Base-by-base conservation (phyloP, 2,329 filamentous ascomycete species). In the Aspergillus costaricaensis region DNA sequence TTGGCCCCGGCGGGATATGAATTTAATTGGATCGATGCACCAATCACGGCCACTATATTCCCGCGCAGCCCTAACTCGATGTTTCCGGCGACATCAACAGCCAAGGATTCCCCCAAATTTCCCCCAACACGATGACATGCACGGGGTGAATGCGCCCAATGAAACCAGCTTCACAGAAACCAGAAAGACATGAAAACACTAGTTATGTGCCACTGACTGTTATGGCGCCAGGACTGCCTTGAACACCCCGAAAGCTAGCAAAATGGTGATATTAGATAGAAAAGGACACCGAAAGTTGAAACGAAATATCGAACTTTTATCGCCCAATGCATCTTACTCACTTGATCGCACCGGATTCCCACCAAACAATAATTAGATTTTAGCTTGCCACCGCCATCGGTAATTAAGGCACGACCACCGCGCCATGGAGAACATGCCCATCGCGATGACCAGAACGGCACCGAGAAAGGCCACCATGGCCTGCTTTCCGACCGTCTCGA, bases 391-490 rank as follows among this genome's bases (percentile, higher is more conserved):
- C 36, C 70, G 64, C 76, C 76, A 78, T 21, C 70, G 65, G 66
- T 77, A 77, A 8, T 69, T 68, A 43, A 77, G 52, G 63, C 76
- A 78, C 5, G 75, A 73, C 76, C 75, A 78, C 27, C 76, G 65
- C 9, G 75, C 76, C 61, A 73, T 69, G 7, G 68, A 21, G 23
- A 78, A 75, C 25, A 75, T 64, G 0, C 69, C 61, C 49, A 74
- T 60, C 0, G 77, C 74, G 3, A 80, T 60, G 3, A 78, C 70
- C 2, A 82, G 64, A 7, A 83, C 67, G 5, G 74, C 77, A 8
- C 79, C 77, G 51, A 81, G 75, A 48, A 81, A 80, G 0, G 78
- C 78, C 0, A 82, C 79, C 60, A 83, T 73, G 2, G 79, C 76
- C 48, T 72, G 71, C 3, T 77, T 73, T 0, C 81, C 81, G 41